Conservation (phyloP, 345 rosid genomes). For the Moringa oleifera region DNA sequence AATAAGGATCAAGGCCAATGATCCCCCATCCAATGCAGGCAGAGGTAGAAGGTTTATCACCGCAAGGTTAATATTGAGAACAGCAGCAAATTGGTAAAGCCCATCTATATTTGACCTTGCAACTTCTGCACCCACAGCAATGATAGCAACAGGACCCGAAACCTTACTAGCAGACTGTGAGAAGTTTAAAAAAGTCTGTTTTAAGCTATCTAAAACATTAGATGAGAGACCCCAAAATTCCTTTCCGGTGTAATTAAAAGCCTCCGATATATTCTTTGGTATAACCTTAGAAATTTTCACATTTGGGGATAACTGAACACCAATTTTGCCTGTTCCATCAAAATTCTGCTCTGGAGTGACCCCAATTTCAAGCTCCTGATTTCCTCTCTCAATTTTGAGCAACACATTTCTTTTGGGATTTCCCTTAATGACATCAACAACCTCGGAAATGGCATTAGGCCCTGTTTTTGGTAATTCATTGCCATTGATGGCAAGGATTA, state of each 20-base stretch:
- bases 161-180: constrained; percentile 86
- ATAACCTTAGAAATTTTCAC: constrained; percentile 55
- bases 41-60: constrained; percentile 84
- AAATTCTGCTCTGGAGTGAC: constrained; percentile 77
- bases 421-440: constrained; percentile 63
- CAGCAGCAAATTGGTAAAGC: constrained; percentile 86
- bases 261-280: constrained; percentile 52
- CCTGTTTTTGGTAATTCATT: constrained; percentile 46
- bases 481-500: constrained; percentile 64
- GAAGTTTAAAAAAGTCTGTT: constrained; percentile 77
- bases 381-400: constrained; percentile 59
- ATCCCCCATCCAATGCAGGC: constrained; percentile 93
- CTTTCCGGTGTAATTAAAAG: constrained; percentile 54
- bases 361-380: constrained; percentile 44
- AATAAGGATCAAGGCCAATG: constrained; percentile 76
- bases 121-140: constrained; percentile 98
- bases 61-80: constrained; percentile 81
- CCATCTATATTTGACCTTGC: constrained; percentile 87
- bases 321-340: constrained; percentile 87
- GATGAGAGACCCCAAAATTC: constrained; percentile 70
- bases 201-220: constrained; percentile 77
- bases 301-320: constrained; percentile 85
- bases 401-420: constrained; percentile 58
- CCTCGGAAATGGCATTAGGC: constrained; percentile 53
- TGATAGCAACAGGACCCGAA: constrained; percentile 89